A percentile compares a stretch with the other conserved stretches of the same genome.
phyloP scores from a whole-genome alignment of 2,329 filamentous ascomycete species.

The Sphaerulina vaccinii region DNA sequence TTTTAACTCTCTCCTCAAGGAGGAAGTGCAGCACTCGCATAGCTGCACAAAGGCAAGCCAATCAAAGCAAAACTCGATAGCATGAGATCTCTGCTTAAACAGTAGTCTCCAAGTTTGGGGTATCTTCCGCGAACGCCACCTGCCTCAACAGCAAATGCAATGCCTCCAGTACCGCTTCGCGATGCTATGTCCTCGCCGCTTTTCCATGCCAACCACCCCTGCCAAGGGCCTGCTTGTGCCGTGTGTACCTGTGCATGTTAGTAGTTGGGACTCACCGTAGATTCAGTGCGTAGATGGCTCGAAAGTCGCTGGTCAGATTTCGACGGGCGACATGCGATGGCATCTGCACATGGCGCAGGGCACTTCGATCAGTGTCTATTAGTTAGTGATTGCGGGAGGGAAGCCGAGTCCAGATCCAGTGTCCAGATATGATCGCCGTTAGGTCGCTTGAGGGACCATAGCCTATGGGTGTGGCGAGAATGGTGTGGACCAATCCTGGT shows the following conservation, averaged over 20 bases:
- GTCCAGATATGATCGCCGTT: not conserved
- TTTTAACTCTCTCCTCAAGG: too few species aligned
- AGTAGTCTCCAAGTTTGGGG: not conserved
- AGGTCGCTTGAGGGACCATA: not conserved
- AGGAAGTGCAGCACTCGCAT: not conserved
- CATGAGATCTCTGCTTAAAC: not conserved
- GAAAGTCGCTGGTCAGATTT: not conserved
- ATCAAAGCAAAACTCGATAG: not conserved
- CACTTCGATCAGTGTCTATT: conserved; percentile 5
- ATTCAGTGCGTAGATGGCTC: not conserved
- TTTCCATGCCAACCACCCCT: not conserved
- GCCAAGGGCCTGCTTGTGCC: not conserved
- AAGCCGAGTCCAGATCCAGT: not conserved
- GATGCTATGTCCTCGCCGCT: not conserved
- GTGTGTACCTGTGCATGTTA: not conserved
- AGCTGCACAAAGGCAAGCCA: not conserved
- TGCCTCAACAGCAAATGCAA: not conserved
- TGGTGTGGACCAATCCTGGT: not conserved
- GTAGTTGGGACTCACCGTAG: not conserved
- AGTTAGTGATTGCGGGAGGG: not conserved
- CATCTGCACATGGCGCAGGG: not conserved
- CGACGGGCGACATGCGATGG: not conserved
- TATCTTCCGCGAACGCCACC: not conserved
- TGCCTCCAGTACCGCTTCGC: not conserved
- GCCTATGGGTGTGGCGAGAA: not conserved